These are phyloP conservation scores for Aspergillus ochraceus DNA, from an alignment of 2,329 filamentous ascomycete species.

Conservation along the genomic window DNA sequence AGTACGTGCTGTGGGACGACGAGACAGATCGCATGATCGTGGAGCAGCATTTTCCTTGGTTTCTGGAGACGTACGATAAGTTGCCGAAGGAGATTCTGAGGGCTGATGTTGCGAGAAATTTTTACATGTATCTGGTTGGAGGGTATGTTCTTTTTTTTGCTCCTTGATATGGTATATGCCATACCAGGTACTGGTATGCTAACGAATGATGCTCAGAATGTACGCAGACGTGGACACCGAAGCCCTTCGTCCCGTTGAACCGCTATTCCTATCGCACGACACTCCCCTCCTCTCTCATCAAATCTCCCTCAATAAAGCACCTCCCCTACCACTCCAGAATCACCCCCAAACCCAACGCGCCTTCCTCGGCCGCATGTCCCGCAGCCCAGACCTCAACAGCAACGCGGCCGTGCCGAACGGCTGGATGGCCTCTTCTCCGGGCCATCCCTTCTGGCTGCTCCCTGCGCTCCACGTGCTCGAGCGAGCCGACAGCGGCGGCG, in stretches of 20 bases:
- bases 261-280: slow-evolving; percentile 15
- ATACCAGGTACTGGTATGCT: neutral
- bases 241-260: slow-evolving; percentile 17
- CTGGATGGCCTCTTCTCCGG: slow-evolving; percentile 23
- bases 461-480: slow-evolving; percentile 18
- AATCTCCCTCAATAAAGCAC: neutral
- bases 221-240: slow-evolving; percentile 24
- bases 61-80: slow-evolving; percentile 13
- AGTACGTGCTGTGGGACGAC: slow-evolving; percentile 24
- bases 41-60: slow-evolving; percentile 19
- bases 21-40: slow-evolving; percentile 19
- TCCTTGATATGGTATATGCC: neutral
- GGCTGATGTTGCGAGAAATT: slow-evolving; percentile 19
- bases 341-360: slow-evolving; percentile 10
- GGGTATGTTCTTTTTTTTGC: slow-evolving; percentile 11
- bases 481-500: slow-evolving; percentile 17
- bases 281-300: slow-evolving; percentile 11
- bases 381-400: slow-evolving; percentile 11
- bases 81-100: slow-evolving; percentile 22
- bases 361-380: slow-evolving; percentile 22
- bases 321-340: neutral
- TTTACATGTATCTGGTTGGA: slow-evolving; percentile 23
- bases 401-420: slow-evolving; percentile 21
- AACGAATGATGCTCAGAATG: slow-evolving; percentile 13
- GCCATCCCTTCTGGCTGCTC: slow-evolving; percentile 23